phyloP scores from a whole-genome alignment of 2,329 filamentous ascomycete genomes.

The Xylaria digitata region DNA sequence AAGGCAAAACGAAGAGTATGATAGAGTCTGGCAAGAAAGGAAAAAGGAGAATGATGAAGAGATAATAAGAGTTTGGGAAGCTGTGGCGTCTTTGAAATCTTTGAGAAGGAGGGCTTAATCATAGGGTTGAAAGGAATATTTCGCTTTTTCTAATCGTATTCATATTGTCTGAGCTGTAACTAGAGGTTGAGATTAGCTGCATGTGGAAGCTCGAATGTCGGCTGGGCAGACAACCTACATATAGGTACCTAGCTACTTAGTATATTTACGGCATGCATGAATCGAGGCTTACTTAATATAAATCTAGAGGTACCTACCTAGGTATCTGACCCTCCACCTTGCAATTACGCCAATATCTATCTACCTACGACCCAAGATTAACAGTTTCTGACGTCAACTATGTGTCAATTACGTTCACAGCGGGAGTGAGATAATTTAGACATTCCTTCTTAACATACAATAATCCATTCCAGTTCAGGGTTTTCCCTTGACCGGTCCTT shows the following conservation, averaged over 20 bases:
- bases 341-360: too few relatives aligned
- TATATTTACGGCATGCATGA: slow-evolving; percentile 9
- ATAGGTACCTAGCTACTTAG: not conserved
- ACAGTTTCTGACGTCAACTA: slow-evolving; percentile 14
- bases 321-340: not conserved
- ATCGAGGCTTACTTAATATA: slow-evolving; percentile 26
- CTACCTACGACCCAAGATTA: too few relatives aligned
- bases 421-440: not conserved
- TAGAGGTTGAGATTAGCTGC: not conserved
- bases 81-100: slow-evolving; percentile 10
- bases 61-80: slow-evolving; percentile 16
- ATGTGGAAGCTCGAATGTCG: not conserved
- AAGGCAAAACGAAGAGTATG: not conserved
- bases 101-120: not conserved
- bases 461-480: not conserved
- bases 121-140: not conserved
- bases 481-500: not conserved
- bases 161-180: not conserved
- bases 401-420: not conserved
- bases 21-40: slow-evolving; percentile 11
- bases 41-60: slow-evolving; percentile 18
- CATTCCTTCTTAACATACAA: not conserved
- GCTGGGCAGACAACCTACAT: not conserved
- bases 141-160: not conserved
- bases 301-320: not conserved